These are phyloP conservation scores for Solanum corneliomulleri DNA, from an alignment of 257 asterid species.

Conservation along the genomic window DNA sequence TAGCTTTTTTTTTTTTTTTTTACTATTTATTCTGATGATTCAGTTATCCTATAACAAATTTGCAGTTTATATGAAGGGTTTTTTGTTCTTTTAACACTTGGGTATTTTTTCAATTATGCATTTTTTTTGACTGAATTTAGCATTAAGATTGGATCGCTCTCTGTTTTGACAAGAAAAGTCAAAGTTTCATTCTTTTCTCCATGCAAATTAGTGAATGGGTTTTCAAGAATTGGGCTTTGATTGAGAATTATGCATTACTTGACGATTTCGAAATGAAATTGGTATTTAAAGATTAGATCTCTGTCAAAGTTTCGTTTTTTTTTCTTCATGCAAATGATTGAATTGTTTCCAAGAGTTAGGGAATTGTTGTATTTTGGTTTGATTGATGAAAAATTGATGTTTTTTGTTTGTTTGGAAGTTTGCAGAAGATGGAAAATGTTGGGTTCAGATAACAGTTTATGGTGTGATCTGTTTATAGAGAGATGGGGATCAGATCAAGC, in stretches of 20 bases:
- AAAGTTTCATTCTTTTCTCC: neutral
- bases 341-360: neutral
- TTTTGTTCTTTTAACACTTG: neutral
- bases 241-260: neutral
- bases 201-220: neutral
- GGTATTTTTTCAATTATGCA: neutral
- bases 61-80: neutral
- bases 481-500: conserved; percentile 68
- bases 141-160: neutral
- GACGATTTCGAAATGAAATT: neutral
- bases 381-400: neutral
- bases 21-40: neutral
- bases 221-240: neutral
- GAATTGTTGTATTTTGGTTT: neutral
- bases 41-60: neutral
- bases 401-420: conserved; percentile 21
- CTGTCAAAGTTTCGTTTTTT: neutral
- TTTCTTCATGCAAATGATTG: neutral
- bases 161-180: neutral
- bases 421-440: conserved; percentile 73
- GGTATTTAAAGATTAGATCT: neutral
- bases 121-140: neutral
- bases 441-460: conserved; percentile 42
- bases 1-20: neutral
- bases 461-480: conserved; percentile 54